Percentiles rank a stretch among this genome's conserved stretches.
Conservation (phyloP, 2,329 filamentous ascomycete genomes). For the Arthrobotrys pseudoclavata region DNA sequence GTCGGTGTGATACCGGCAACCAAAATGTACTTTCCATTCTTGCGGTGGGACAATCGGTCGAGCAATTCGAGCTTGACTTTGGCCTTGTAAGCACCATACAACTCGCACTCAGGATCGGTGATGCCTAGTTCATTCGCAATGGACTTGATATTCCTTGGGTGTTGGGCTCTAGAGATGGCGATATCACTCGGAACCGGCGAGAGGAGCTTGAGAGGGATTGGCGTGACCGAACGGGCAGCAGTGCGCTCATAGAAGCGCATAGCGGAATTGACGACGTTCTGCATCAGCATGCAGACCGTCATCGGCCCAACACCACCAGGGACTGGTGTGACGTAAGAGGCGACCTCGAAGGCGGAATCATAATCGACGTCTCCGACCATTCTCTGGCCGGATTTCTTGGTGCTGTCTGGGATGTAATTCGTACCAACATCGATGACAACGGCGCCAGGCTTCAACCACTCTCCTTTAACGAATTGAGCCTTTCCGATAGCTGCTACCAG, state of each 20-base stretch:
- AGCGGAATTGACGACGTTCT: constrained; percentile 92
- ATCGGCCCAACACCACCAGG: constrained; percentile 97
- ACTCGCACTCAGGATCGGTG: constrained; percentile 87
- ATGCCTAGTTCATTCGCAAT: constrained; percentile 91
- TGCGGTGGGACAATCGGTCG: constrained; percentile 86
- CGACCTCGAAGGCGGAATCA: constrained; percentile 84
- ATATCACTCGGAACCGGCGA: constrained; percentile 95
- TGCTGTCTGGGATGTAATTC: constrained; percentile 90
- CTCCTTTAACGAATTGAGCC: constrained; percentile 88
- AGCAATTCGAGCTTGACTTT: constrained; percentile 89
- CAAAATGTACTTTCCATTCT: constrained; percentile 89
- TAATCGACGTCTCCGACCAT: constrained; percentile 97
- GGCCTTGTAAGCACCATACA: constrained; percentile 94
- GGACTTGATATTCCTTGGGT: constrained; percentile 89
- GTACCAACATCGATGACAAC: constrained; percentile 98
- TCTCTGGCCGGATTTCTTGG: constrained; percentile 91
- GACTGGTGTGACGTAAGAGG: constrained; percentile 90
- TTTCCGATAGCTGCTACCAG: constrained; percentile 92
- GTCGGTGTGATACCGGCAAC: constrained; percentile 97
- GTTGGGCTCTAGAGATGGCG: constrained; percentile 87
- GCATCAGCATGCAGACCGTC: constrained; percentile 97
- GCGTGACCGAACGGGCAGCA: constrained; percentile 82
- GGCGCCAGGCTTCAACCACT: constrained; percentile 94
- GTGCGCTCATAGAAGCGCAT: constrained; percentile 84
- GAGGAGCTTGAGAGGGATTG: constrained; percentile 84